Evolutionary conservation across 1,284 basidiomycete species (phyloP).

Genomic region (Ustilago sp.): DNA sequence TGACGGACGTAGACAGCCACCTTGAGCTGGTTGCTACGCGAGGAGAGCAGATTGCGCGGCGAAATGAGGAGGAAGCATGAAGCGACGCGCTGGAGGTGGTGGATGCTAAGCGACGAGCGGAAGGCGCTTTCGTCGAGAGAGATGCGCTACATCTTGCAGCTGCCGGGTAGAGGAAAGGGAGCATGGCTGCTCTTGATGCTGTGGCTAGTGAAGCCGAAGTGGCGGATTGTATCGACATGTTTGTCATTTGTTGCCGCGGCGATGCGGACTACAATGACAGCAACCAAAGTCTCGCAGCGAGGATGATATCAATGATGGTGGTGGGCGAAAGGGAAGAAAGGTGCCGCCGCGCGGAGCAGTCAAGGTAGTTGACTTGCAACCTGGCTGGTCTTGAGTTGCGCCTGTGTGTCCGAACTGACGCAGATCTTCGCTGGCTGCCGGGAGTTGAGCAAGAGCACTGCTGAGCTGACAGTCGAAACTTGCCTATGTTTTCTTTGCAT

Average conservation of each 20-base stretch:
- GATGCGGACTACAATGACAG: too few relatives aligned
- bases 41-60: background rate
- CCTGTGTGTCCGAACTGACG: constrained; percentile 16
- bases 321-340: background rate
- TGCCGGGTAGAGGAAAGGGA: constrained; percentile 40
- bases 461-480: constrained; percentile 4
- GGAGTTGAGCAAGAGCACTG: background rate
- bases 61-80: constrained; percentile 22
- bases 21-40: background rate
- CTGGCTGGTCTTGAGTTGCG: background rate
- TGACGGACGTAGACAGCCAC: constrained; percentile 19
- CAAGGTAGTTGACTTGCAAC: constrained; percentile 2
- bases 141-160: constrained; percentile 21
- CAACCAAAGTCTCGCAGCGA: too few relatives aligned
- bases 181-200: constrained; percentile 26
- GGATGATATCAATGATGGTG: constrained; percentile 4
- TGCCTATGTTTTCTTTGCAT: constrained; percentile 1
- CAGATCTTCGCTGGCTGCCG: constrained; percentile 28
- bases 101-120: constrained; percentile 12
- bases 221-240: constrained; percentile 22
- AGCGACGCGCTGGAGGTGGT: background rate
- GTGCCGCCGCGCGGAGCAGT: background rate
- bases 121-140: background rate
- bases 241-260: too few relatives aligned
- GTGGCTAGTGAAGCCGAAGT: constrained; percentile 11